Base-by-base conservation (phyloP, 2,329 filamentous ascomycete species). In the Fusarium vanettenii region DNA sequence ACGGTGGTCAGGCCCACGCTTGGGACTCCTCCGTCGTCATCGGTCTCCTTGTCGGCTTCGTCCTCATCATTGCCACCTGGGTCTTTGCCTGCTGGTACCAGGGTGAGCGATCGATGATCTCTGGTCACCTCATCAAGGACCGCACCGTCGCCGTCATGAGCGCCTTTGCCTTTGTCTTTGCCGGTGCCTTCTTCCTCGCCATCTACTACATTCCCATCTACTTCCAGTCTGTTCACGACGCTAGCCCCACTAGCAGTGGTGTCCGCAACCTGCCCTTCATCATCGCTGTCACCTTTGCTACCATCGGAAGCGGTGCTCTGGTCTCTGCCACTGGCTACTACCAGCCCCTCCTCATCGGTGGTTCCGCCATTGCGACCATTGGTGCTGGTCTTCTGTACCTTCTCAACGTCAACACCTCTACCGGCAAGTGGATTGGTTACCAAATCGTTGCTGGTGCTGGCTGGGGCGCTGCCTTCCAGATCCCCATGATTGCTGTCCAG, bases 401-500 rank as follows among this genome's bases (percentile, higher is more conserved):
- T 7, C 80, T 88, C 5, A 79, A 83, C 9, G 74, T 84, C 10
- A 71, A 82, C 60, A 84, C 85, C 5, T 72, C 81, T 5, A 81
- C 82, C 1, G 85, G 80, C 14, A 81, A 82, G 45, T 89, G 87
- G 87, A 87, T 89, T 48, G 88, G 87, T 7, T 90, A 87, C 75
- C 87, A 90, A 79, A 82, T 89, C 16, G 67, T 90, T 3, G 83
- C 82, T 31, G 88, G 88, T n/a, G 79, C 85, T 7, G 88, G 86
- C 4, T 84, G 82, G 68, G 88, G 88, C 14, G 69, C 79, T 8
- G 83, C 81, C 4, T 83, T 86, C 65, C 86, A 89, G 76, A 83
- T 89, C 9, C 87, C 87, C 43, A 87, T 89, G 79, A 87, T 88
- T 68, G 85, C 85, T 27, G 84, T 86, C 6, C 87, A 88, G 74